Evolutionary conservation across 2,329 filamentous ascomycete genomes (phyloP).

Genomic region (Emergomyces orientalis): DNA sequence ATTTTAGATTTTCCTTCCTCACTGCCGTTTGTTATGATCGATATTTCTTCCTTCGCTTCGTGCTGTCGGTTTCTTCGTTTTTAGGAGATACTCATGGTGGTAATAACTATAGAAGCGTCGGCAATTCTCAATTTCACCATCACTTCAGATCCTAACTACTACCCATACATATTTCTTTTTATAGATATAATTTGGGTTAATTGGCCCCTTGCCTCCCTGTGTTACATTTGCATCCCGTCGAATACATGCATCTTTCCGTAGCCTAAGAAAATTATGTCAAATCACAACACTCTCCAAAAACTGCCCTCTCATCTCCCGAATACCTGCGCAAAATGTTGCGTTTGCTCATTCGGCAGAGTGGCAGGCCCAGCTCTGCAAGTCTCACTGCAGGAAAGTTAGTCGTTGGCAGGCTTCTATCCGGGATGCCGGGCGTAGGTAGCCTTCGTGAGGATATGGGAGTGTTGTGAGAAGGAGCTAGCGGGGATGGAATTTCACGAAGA

Average conservation of each 20-base stretch:
- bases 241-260: not conserved
- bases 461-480: not conserved
- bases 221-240: not conserved
- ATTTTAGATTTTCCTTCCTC: not conserved
- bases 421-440: not conserved
- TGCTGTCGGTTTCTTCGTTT: too few species aligned
- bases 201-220: not conserved
- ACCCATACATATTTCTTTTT: not conserved
- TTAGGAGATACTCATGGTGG: not conserved
- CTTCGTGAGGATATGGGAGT: not conserved
- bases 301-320: not conserved
- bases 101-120: not conserved
- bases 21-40: not conserved
- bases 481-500: not conserved
- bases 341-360: not conserved
- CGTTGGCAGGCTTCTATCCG: not conserved
- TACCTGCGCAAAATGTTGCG: not conserved
- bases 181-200: not conserved
- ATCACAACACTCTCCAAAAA: not conserved
- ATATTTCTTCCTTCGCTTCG: too few species aligned
- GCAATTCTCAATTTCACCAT: not conserved
- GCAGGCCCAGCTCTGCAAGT: not conserved
- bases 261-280: not conserved
- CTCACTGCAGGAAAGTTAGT: not conserved
- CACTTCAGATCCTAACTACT: not conserved